Base-by-base conservation (phyloP, 345 rosid species). In the Gossypium thurberi region DNA sequence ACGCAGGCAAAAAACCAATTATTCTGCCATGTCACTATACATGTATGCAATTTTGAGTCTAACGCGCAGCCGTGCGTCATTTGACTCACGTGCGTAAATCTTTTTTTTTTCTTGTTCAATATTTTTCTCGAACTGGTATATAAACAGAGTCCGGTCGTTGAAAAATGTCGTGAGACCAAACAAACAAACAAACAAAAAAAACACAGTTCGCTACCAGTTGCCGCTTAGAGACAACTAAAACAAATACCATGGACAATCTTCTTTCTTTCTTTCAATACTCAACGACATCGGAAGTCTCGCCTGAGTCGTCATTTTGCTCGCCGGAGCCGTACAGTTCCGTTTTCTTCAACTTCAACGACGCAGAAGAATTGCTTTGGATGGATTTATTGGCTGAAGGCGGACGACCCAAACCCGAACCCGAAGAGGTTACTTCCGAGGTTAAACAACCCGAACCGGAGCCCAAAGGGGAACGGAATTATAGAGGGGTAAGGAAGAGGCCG, bases 401-500 rank as follows among this genome's bases (percentile, higher is more conserved):
- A 13, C 23, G 23, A n/a, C 23, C 23, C 59, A 18, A 20, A 55
- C 59, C 26, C 14, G 26, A 55, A 55, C 59, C 26, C 5, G 52
- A 67, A 7, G 85, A 83, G 28, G 71, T 73, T n/a, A 78, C 57
- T 47, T 79, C 82, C 1, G 64, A 17, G 8, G 60, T 26, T 15
- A 80, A 73, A 64, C 75, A 6, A 50, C 14, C 0, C 15, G 28
- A 21, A 56, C 14, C 26, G 6, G 60, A 63, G 10, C 25, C 66
- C 28, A 75, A 50, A n/a, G 76, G 74, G 50, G 82, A 81, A 23
- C 86, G 69, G 56, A 65, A 85, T 4, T 87, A 83, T 73, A 78
- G 93, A 80, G 93, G 93, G 21, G 93, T 89, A 0, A 76, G 97
- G 76, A 85, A 71, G 84, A 68, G 96, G 78, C 93, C 96, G 0